These are phyloP conservation scores for Lasiodiplodia sp. DNA, from an alignment of 2,329 filamentous ascomycete species.

Conservation along the genomic window DNA sequence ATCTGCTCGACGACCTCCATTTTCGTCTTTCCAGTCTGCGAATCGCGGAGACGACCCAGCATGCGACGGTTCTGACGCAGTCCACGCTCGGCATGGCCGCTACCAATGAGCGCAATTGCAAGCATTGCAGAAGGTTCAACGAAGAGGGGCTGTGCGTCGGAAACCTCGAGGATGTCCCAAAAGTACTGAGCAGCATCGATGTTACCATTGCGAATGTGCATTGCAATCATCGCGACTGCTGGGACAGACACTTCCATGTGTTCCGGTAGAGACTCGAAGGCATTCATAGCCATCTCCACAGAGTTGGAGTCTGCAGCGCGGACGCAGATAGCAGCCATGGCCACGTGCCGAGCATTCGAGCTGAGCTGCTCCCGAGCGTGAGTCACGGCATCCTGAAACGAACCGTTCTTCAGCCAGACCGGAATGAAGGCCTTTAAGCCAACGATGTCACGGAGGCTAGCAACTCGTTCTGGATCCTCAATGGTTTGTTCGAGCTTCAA, in stretches of 20 bases:
- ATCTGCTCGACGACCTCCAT: constrained; percentile 76
- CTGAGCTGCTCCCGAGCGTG: constrained; percentile 72
- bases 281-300: constrained; percentile 68
- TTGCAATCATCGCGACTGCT: constrained; percentile 82
- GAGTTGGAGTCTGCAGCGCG: constrained; percentile 82
- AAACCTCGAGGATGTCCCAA: constrained; percentile 76
- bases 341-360: constrained; percentile 63
- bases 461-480: constrained; percentile 57
- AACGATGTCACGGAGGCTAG: constrained; percentile 74
- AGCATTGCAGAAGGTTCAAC: constrained; percentile 94
- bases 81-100: constrained; percentile 83
- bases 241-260: constrained; percentile 57
- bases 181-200: constrained; percentile 78
- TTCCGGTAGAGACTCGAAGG: constrained; percentile 58
- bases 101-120: constrained; percentile 83
- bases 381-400: constrained; percentile 75
- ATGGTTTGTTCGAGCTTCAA: constrained; percentile 73
- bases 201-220: constrained; percentile 84
- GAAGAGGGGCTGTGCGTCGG: constrained; percentile 69
- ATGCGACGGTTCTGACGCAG: constrained; percentile 80
- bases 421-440: constrained; percentile 79
- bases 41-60: constrained; percentile 81
- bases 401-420: constrained; percentile 73
- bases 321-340: constrained; percentile 76
- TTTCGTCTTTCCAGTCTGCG: constrained; percentile 57